Evolutionary conservation across 495 filamentous ascomycete genomes (phyloP).

Genomic region (Daldinia vernicosa): DNA sequence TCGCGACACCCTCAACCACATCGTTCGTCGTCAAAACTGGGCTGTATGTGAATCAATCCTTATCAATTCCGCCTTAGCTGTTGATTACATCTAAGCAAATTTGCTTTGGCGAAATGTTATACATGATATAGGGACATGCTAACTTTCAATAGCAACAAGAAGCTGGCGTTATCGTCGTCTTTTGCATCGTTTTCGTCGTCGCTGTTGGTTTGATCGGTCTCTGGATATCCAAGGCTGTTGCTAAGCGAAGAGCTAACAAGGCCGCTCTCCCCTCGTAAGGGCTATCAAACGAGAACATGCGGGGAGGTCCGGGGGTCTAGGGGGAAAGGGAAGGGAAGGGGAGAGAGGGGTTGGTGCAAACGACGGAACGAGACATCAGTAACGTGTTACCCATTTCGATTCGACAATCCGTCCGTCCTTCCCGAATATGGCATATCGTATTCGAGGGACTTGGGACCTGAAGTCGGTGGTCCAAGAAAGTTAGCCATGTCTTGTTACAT

Average conservation of each 20-base stretch:
- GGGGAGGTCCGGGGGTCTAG: constrained; percentile 1
- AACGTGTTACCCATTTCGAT: constrained; percentile 27
- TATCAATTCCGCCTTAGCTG: background rate
- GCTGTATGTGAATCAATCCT: constrained; percentile 29
- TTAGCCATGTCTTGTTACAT: constrained; percentile 30
- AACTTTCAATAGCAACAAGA: constrained; percentile 48
- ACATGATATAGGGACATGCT: background rate
- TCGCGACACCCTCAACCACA: constrained; percentile 54
- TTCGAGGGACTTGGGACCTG: constrained; percentile 18
- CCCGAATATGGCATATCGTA: constrained; percentile 21
- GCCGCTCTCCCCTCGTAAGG: constrained; percentile 35
- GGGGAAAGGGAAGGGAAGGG: constrained; percentile 16
- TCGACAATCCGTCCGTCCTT: constrained; percentile 29
- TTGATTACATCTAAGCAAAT: background rate
- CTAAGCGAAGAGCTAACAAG: constrained; percentile 52
- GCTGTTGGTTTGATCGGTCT: constrained; percentile 56
- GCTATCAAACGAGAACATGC: constrained; percentile 13
- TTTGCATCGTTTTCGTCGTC: constrained; percentile 66
- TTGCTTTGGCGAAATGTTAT: background rate
- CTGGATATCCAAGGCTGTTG: constrained; percentile 55
- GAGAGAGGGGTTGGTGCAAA: constrained; percentile 18
- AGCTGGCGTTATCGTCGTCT: constrained; percentile 66
- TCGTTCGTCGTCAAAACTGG: constrained; percentile 63
- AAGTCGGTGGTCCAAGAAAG: constrained; percentile 25
- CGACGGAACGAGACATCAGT: constrained; percentile 35